Base-by-base conservation (phyloP, 768 basidiomycete species). In the Solioccasus polychromus region DNA sequence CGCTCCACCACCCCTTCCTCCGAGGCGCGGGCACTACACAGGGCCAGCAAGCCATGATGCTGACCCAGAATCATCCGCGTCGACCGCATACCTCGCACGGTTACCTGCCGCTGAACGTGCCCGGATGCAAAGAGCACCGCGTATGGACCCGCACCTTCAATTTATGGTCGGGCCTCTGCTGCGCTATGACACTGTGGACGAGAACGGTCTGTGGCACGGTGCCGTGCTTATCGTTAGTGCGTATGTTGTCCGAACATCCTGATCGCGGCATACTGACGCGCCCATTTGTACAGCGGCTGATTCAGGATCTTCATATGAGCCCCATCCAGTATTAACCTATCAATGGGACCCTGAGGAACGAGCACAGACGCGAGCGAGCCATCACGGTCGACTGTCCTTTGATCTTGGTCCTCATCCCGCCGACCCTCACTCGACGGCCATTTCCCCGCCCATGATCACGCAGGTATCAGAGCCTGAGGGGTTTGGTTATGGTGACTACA, bases 111-210 rank as follows among this genome's bases (percentile, higher is more conserved):
- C 80, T 29, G 85, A 90, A 54, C 73, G 87, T 35, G 80, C 88
- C n/a, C 68, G 77, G 39, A 66, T 70, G 7, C 69, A 83, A 29
- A 71, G 72, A 40, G 71, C 78, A 6, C 78, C 78, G 17, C 73
- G 80, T 32, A 94, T 89, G 87, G 68, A 83, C 18, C 92, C 92
- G 8, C 78, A 87, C 65, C 74, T 96, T 22, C 85, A 88, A 63
- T 79, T 94, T 58, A 93, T 95, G 91, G 90, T 88, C 45, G 92
- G 93, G 0, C 92, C 92, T 18, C 71, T 97, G 15, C 68, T 97
- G 50, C 82, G 88, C 32, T 97, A 92, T 59, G 93, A 97, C 60
- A 98, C 92, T 0, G 78, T 89, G 20, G 84, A 89, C 53, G 71
- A 82, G 49, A 71, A 79, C 19, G 80, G 83, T 15, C 70, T 92